Evolutionary conservation across 495 filamentous ascomycete species (phyloP), one percentile per base, ranked within the genome.

Genomic region (Penicillium canescens): DNA sequence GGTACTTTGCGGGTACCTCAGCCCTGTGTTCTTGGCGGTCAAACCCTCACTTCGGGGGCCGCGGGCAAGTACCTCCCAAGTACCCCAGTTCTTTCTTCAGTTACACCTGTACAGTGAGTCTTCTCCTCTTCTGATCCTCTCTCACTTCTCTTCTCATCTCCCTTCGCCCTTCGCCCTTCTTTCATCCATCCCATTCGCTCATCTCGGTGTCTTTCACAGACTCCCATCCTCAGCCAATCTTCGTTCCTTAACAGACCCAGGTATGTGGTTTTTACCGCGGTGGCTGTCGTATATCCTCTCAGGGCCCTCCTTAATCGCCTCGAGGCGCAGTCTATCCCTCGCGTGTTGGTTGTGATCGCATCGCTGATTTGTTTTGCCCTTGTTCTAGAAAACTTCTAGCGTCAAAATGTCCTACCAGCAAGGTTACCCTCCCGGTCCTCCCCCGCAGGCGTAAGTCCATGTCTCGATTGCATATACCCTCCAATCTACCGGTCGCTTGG

Each of bases 391-490:
- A 38, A 40, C 11, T 6, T 18, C 28, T 2, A 52, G 13, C 24
- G 42, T 20, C 63, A 60, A 4, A 6, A 82, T 82, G 50, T 74
- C 75, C 42, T 65, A 69, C 31, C 68, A 63, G n/a, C 53, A 43
- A 18, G 18, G 36, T 14, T 42, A 55, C 46, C 70, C 68, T 53
- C 69, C 63, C 61, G 68, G 56, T 13, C 67, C 44, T 35, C 55
- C 55, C 21, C 50, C 41, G 14, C 55, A 45, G 54, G 42, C 42
- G 55, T 55, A 43, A 60, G 59, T 57, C 45, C 24, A 42, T 42
- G 12, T 35, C 23, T 8, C 38, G 36, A 41, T 33, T 33, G 3
- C n/a, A n/a, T 40, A 23, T 28, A 26, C 20, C 13, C 28, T 34
- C 43, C 18, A 35, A 40, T 6, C 2, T 8, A 0, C 18, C 6